A percentile compares a stretch with the other conserved stretches of the same genome.
Evolutionary conservation across 148 eudicot species (phyloP).

Genomic region (Diospyros lotus): DNA sequence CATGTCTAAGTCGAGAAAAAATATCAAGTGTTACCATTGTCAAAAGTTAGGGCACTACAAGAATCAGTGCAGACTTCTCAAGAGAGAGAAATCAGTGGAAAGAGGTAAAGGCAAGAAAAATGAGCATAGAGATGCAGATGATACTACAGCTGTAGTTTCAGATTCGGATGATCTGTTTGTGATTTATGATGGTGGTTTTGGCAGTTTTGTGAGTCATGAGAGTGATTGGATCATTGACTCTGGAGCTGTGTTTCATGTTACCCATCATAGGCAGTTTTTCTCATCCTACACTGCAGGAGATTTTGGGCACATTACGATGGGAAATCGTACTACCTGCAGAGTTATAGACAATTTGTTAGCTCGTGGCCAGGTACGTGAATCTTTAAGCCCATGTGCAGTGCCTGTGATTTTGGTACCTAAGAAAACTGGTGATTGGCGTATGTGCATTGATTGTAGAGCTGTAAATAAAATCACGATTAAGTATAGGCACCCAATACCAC

Average conservation of each 20-base stretch:
- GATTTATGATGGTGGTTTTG: not conserved
- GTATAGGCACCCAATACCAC: no score
- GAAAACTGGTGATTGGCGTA: no score
- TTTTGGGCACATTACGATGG: not conserved
- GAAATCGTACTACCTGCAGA: no score
- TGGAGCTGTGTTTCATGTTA: not conserved
- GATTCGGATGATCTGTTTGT: not conserved
- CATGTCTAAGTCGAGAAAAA: not conserved
- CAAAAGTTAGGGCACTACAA: not conserved
- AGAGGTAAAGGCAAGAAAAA: not conserved
- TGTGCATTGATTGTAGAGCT: no score
- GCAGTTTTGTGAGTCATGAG: not conserved
- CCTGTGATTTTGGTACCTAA: no score
- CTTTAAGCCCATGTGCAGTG: no score
- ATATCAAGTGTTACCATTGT: not conserved
- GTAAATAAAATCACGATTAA: no score
- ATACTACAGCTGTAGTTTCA: not conserved
- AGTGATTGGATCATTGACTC: conserved; percentile 1
- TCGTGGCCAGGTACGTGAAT: no score
- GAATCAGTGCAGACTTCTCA: no score
- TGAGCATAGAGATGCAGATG: not conserved
- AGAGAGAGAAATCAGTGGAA: no score
- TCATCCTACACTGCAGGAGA: not conserved
- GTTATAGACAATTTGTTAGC: no score
- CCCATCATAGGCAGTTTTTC: not conserved